Conservation (phyloP, 2,329 filamentous ascomycete species). For the Fusarium sp. region DNA sequence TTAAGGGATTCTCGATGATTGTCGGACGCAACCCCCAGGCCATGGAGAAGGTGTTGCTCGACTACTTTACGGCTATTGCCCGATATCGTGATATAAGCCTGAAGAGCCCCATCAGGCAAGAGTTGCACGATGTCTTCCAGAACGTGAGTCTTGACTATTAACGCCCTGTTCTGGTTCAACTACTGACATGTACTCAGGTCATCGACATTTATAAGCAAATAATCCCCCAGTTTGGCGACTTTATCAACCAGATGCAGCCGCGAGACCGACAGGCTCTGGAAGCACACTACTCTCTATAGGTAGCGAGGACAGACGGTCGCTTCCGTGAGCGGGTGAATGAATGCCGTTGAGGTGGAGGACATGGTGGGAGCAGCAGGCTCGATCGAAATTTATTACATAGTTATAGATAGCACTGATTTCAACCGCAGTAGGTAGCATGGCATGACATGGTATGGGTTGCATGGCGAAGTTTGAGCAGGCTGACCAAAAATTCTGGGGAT, state of each 20-base stretch:
- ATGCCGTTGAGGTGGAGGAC: constrained; percentile 9
- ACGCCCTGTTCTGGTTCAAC: too few relatives aligned
- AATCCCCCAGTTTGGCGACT: constrained; percentile 69
- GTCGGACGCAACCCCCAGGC: constrained; percentile 89
- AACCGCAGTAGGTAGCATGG: constrained; percentile 42
- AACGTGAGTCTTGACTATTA: constrained; percentile 66
- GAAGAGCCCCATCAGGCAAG: constrained; percentile 70
- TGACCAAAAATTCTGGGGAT: constrained; percentile 33
- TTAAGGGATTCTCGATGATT: constrained; percentile 88
- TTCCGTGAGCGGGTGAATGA: constrained; percentile 6
- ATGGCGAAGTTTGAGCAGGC: constrained; percentile 36
- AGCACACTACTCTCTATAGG: constrained; percentile 59
- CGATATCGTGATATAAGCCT: constrained; percentile 75
- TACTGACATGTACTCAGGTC: constrained; percentile 47
- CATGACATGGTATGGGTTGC: constrained; percentile 22
- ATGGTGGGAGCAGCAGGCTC: constrained; percentile 9
- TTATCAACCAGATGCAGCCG: constrained; percentile 62
- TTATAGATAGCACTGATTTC: constrained; percentile 47
- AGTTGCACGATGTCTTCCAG: constrained; percentile 79
- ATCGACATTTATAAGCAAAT: constrained; percentile 68
- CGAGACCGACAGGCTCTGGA: constrained; percentile 63
- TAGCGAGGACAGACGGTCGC: constrained; percentile 8
- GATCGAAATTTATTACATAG: constrained; percentile 42
- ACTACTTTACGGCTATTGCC: constrained; percentile 88
- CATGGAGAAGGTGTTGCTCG: constrained; percentile 86